Evolutionary conservation across 768 basidiomycete genomes (phyloP).

Genomic region (Suillus fuscotomentosus): DNA sequence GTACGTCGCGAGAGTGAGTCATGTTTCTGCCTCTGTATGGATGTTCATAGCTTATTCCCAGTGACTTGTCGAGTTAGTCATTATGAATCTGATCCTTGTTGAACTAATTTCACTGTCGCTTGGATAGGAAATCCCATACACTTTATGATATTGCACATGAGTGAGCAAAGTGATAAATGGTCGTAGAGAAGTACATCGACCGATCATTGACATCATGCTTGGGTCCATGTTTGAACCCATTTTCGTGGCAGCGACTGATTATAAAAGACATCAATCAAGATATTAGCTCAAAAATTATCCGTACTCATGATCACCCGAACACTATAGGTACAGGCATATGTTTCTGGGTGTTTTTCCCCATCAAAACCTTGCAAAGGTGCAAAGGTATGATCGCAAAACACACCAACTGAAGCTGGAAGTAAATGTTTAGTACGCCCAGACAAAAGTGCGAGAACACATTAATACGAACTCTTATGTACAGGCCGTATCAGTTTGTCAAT

Average conservation of each 20-base stretch:
- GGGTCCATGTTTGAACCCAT: not conserved
- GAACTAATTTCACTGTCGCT: not conserved
- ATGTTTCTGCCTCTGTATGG: not conserved
- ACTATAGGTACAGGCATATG: not conserved
- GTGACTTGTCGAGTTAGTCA: not conserved
- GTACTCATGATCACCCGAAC: not conserved
- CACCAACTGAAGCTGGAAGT: not conserved
- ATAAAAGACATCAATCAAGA: not conserved
- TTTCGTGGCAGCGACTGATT: not conserved
- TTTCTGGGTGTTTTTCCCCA: not conserved
- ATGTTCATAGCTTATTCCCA: not conserved
- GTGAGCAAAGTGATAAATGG: not conserved
- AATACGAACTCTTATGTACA: not conserved
- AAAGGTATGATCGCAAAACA: not conserved
- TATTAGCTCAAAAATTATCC: not conserved
- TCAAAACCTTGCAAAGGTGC: not conserved
- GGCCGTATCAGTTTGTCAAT: not conserved
- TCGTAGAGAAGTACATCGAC: not conserved
- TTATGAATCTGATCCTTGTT: not conserved
- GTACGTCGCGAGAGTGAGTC: not conserved
- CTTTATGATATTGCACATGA: not conserved
- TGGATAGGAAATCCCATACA: not conserved
- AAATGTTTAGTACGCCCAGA: not conserved
- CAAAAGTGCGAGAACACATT: not conserved
- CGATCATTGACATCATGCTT: not conserved